phyloP scores from a whole-genome alignment of 2,329 filamentous ascomycete species.

The Diaporthe sp. region DNA sequence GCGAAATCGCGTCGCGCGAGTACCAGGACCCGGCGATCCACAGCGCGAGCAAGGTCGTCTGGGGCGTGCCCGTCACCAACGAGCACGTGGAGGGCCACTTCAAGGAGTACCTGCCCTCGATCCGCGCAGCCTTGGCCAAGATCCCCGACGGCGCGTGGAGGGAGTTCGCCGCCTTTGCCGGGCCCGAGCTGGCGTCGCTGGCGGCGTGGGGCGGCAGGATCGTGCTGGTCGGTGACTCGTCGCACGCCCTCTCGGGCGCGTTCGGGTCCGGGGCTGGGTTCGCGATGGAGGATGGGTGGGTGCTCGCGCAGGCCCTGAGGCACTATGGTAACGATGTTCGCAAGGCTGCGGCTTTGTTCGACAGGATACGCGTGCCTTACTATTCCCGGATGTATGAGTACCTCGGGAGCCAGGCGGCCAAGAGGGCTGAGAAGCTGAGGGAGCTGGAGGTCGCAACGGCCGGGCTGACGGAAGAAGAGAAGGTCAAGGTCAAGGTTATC shows the following conservation, averaged over 20 bases:
- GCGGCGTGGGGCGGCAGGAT: slow-evolving; percentile 53
- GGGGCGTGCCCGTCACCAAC: slow-evolving; percentile 54
- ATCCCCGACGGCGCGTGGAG: slow-evolving; percentile 38
- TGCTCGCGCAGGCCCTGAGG: slow-evolving; percentile 47
- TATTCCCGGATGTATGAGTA: slow-evolving; percentile 48
- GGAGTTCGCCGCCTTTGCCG: slow-evolving; percentile 49
- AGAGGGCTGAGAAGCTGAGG: slow-evolving; percentile 36
- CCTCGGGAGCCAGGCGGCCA: slow-evolving; percentile 22
- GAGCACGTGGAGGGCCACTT: slow-evolving; percentile 55
- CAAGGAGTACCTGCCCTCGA: slow-evolving; percentile 42
- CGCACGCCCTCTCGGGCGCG: slow-evolving; percentile 65
- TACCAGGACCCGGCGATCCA: slow-evolving; percentile 49
- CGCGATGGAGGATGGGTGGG: slow-evolving; percentile 52
- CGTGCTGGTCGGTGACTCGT: slow-evolving; percentile 67
- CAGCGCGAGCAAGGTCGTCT: slow-evolving; percentile 51
- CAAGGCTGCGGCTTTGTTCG: slow-evolving; percentile 47
- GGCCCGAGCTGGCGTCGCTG: slow-evolving; percentile 47
- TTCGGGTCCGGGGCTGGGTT: slow-evolving; percentile 57
- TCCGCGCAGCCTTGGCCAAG: slow-evolving; percentile 12
- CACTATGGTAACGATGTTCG: slow-evolving; percentile 45
- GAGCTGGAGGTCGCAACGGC: slow-evolving; percentile 35
- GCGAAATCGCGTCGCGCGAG: slow-evolving; percentile 56
- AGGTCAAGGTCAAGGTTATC: slow-evolving; percentile 40
- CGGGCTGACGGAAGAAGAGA: slow-evolving; percentile 39
- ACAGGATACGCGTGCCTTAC: slow-evolving; percentile 48